Evolutionary conservation across 225 moss, liverwort and hornwort genomes (phyloP).

Genomic region (Straminergon stramineum): DNA sequence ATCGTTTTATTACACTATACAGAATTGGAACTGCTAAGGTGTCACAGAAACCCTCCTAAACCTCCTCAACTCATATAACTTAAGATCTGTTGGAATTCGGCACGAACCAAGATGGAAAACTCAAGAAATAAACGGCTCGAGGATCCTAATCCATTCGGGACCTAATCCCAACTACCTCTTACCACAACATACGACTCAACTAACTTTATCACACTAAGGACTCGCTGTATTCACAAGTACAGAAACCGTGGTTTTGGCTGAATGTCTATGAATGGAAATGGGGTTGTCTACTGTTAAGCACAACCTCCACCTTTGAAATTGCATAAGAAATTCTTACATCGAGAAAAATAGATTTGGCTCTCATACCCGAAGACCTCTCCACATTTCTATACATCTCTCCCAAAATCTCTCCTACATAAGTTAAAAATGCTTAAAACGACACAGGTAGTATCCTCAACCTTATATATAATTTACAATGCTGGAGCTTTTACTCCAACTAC

Average conservation of each 20-base stretch:
- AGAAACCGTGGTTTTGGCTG: background rate
- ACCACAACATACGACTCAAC: background rate
- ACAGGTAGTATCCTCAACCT: background rate
- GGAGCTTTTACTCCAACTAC: background rate
- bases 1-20: no score
- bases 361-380: background rate
- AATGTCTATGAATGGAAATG: background rate
- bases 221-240: background rate
- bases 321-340: background rate
- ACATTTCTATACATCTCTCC: background rate
- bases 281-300: background rate
- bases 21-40: background rate
- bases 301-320: background rate
- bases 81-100: no score
- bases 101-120: background rate
- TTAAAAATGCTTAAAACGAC: background rate
- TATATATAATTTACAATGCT: background rate
- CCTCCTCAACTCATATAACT: background rate
- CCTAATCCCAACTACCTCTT: background rate
- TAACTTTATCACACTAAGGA: background rate
- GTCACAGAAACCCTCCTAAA: background rate
- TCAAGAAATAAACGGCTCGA: background rate
- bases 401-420: background rate
- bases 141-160: background rate
- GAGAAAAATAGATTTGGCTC: background rate